phyloP scores from a whole-genome alignment of 2,329 filamentous ascomycete species.

The Fusarium luffae region DNA sequence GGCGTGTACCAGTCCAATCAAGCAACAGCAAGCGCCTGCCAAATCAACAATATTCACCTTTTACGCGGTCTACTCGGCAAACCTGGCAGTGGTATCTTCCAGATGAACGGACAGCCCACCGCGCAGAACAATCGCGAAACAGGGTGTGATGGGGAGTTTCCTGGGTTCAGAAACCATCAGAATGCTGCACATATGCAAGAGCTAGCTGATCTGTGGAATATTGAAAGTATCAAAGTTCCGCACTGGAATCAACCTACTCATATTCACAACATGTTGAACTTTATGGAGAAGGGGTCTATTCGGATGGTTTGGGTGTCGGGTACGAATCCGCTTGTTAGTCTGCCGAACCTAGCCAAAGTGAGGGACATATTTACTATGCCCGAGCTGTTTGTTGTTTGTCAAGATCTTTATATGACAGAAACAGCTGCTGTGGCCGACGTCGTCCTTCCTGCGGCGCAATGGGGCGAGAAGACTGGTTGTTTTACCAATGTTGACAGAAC shows the following conservation, averaged over 20 bases:
- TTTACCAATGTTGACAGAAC: neutral
- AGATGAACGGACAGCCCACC: neutral
- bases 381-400: neutral
- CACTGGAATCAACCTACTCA: neutral
- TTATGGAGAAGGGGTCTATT: neutral
- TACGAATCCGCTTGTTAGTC: neutral
- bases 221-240: neutral
- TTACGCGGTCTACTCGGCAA: neutral
- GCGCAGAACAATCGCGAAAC: slow-evolving; percentile 2
- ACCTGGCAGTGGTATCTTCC: neutral
- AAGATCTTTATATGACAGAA: neutral
- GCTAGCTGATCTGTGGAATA: neutral
- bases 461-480: neutral
- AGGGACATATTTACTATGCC: neutral
- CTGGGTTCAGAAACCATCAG: neutral
- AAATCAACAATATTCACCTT: neutral
- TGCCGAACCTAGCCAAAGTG: neutral
- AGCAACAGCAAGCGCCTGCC: neutral
- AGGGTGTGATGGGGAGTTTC: neutral
- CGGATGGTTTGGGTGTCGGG: neutral
- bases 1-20: neutral
- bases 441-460: neutral
- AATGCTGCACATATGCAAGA: neutral
- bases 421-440: neutral
- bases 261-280: neutral